Percentiles rank a stretch among this genome's conserved stretches.
These are phyloP conservation scores for Exophiala sp. DNA, from an alignment of 2,329 filamentous ascomycete genomes.

Conservation along the genomic window DNA sequence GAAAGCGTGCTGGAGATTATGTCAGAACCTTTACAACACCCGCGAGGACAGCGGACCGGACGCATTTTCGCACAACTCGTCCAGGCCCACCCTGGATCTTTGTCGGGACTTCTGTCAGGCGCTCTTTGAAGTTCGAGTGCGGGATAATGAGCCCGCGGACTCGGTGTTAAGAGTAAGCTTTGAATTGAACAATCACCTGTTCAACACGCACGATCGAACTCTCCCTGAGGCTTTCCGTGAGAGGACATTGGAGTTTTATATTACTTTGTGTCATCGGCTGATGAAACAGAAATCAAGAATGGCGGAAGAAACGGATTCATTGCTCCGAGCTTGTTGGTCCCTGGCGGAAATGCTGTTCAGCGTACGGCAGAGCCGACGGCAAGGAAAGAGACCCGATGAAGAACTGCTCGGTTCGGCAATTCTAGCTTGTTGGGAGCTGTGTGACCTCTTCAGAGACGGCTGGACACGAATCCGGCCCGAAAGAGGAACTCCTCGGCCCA, in stretches of 20 bases:
- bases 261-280: slow-evolving; percentile 86
- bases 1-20: slow-evolving; percentile 91
- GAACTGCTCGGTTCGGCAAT: slow-evolving; percentile 82
- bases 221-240: slow-evolving; percentile 83
- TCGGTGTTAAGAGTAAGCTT: slow-evolving; percentile 88
- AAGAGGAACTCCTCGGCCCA: slow-evolving; percentile 74
- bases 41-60: slow-evolving; percentile 64
- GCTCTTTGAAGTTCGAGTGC: slow-evolving; percentile 76
- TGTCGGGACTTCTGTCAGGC: slow-evolving; percentile 90
- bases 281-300: slow-evolving; percentile 86
- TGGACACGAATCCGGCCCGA: slow-evolving; percentile 87
- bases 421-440: slow-evolving; percentile 90
- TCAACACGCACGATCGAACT: slow-evolving; percentile 80
- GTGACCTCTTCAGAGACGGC: slow-evolving; percentile 84
- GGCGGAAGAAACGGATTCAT: slow-evolving; percentile 73
- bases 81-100: slow-evolving; percentile 71
- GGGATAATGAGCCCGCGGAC: slow-evolving; percentile 71
- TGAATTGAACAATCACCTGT: slow-evolving; percentile 90
- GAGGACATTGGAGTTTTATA: slow-evolving; percentile 86
- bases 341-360: slow-evolving; percentile 90
- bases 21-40: slow-evolving; percentile 79
- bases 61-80: slow-evolving; percentile 40
- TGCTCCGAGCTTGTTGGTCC: slow-evolving; percentile 81
- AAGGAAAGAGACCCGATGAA: slow-evolving; percentile 67
- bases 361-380: slow-evolving; percentile 72